Evolutionary conservation across 495 filamentous ascomycete genomes (phyloP).

Genomic region (Astrothelium macrocarpum): DNA sequence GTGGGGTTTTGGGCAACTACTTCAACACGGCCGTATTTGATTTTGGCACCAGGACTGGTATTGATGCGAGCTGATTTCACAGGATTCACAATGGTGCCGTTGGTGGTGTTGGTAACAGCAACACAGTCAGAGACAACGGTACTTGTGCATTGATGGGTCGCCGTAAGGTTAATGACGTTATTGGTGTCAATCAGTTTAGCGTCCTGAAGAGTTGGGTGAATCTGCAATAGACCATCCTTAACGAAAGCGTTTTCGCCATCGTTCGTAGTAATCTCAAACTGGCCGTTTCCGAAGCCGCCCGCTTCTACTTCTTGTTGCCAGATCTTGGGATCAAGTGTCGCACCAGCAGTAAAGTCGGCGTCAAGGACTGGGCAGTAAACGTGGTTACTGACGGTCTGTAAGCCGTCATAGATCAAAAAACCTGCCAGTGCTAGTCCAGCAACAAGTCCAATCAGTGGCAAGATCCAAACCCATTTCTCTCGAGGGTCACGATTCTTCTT

Average conservation of each 20-base stretch:
- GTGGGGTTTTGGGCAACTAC: slow-evolving; percentile 63
- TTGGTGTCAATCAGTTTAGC: slow-evolving; percentile 50
- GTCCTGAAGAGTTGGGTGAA: slow-evolving; percentile 71
- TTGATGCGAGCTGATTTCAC: slow-evolving; percentile 70
- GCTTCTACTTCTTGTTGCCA: slow-evolving; percentile 75
- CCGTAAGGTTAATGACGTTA: slow-evolving; percentile 54
- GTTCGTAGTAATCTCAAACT: slow-evolving; percentile 67
- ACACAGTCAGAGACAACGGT: slow-evolving; percentile 47
- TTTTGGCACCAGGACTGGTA: slow-evolving; percentile 55
- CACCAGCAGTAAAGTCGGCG: slow-evolving; percentile 54
- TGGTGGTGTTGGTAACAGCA: slow-evolving; percentile 54
- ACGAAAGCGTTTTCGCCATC: slow-evolving; percentile 63
- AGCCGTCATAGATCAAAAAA: slow-evolving; percentile 61
- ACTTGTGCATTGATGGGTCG: slow-evolving; percentile 56
- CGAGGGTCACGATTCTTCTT: slow-evolving; percentile 51
- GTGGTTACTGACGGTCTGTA: slow-evolving; percentile 58
- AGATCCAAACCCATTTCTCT: slow-evolving; percentile 78
- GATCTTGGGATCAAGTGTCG: slow-evolving; percentile 44
- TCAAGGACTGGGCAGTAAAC: slow-evolving; percentile 63
- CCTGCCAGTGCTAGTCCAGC: slow-evolving; percentile 57
- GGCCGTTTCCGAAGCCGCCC: slow-evolving; percentile 79
- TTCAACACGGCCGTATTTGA: slow-evolving; percentile 76
- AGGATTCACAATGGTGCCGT: slow-evolving; percentile 65
- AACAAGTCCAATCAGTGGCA: slow-evolving; percentile 58
- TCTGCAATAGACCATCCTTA: slow-evolving; percentile 56